Percentiles rank a stretch among this genome's conserved stretches.
Conservation (phyloP, 139 green algal species). For the Tetradesmus lagerheimii region DNA sequence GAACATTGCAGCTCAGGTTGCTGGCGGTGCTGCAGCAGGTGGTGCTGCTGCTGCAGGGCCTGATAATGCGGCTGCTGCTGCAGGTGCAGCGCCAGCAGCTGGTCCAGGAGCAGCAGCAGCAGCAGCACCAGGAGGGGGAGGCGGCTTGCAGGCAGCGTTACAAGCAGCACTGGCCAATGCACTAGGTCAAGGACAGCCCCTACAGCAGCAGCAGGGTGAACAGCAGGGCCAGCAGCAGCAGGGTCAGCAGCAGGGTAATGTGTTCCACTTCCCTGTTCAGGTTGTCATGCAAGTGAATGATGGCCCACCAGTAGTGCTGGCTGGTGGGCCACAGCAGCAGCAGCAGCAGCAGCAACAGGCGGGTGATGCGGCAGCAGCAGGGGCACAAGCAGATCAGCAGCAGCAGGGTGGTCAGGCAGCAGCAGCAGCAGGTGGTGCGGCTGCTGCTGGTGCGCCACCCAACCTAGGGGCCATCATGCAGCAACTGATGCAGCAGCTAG, state of each 20-base stretch:
- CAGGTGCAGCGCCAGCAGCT: background rate
- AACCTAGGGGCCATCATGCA: background rate
- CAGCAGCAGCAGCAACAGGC: constrained; percentile 15
- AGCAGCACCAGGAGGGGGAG: no score
- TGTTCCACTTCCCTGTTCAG: constrained; percentile 2
- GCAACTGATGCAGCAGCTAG: background rate
- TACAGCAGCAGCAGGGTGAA: constrained; percentile 24
- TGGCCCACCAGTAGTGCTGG: background rate
- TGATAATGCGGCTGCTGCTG: no score
- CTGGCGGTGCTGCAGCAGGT: background rate
- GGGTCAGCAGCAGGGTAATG: background rate
- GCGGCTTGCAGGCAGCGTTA: background rate
- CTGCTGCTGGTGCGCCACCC: background rate
- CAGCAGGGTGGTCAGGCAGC: background rate
- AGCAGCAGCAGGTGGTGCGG: background rate
- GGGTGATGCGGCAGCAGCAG: background rate
- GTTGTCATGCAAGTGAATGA: background rate
- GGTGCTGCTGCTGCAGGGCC: background rate
- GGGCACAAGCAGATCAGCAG: background rate
- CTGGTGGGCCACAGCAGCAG: background rate
- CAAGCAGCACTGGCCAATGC: background rate
- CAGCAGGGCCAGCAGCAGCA: constrained; percentile 31
- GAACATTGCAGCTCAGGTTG: background rate
- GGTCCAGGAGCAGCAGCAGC: background rate
- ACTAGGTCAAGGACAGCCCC: background rate